A percentile compares a stretch with the other conserved stretches of the same genome.
phyloP scores from a whole-genome alignment of 768 basidiomycete species.

The Suillus luteus region DNA sequence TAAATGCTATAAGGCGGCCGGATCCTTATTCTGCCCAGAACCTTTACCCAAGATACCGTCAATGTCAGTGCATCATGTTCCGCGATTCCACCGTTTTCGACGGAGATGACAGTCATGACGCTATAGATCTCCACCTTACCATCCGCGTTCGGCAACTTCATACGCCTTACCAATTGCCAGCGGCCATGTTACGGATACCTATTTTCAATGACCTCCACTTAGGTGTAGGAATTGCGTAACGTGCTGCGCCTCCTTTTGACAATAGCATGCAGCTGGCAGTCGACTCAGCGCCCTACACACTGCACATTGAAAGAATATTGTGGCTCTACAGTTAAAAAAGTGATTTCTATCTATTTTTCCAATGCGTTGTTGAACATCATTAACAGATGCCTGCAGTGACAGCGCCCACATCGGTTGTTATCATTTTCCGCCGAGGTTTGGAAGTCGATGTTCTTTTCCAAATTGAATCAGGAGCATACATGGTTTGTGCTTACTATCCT shows the following conservation, averaged over 20 bases:
- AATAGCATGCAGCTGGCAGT: not conserved
- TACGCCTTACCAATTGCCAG: conserved; percentile 8
- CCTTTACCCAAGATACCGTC: conserved; percentile 2
- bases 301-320: too few species aligned
- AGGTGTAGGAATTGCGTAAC: not conserved
- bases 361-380: too few species aligned
- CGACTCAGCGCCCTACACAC: not conserved
- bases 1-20: conserved; percentile 6
- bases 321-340: too few species aligned
- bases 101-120: conserved; percentile 9
- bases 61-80: conserved; percentile 4
- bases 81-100: conserved; percentile 3
- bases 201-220: not conserved
- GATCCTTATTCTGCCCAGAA: conserved; percentile 3
- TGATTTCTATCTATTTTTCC: too few species aligned
- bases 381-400: too few species aligned
- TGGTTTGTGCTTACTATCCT: not conserved
- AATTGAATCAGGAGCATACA: not conserved
- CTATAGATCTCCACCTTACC: not conserved
- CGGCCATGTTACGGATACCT: not conserved
- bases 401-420: not conserved
- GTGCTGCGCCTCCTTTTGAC: not conserved
- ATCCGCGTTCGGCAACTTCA: conserved; percentile 4
- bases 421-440: not conserved
- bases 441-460: conserved; percentile 1